Evolutionary conservation across 768 basidiomycete species (phyloP).

Genomic region (Trametes cingulata): DNA sequence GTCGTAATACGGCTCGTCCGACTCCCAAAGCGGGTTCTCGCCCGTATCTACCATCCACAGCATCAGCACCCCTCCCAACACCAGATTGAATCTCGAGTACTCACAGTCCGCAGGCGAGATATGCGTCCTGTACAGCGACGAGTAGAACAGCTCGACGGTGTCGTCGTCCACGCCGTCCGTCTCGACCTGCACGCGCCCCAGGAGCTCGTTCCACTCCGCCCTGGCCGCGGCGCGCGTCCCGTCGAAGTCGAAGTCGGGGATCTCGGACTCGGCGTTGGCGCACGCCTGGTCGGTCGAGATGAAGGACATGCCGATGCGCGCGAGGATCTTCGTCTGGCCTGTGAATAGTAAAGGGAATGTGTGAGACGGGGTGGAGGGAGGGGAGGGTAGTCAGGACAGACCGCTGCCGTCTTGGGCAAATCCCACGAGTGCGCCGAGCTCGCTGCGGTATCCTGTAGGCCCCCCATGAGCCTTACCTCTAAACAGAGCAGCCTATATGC

Average conservation of each 20-base stretch:
- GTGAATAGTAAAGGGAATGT: not conserved
- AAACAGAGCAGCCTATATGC: not conserved
- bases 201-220: conserved; percentile 57
- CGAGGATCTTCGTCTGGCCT: conserved; percentile 47
- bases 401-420: conserved; percentile 45
- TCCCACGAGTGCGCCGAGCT: conserved; percentile 54
- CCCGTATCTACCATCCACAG: conserved; percentile 47
- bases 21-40: conserved; percentile 66
- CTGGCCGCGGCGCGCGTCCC: conserved; percentile 44
- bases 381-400: not conserved
- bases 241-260: conserved; percentile 58
- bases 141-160: conserved; percentile 57
- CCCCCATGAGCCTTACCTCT: too few species aligned
- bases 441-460: conserved; percentile 45
- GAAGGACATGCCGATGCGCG: conserved; percentile 65
- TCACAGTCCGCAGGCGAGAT: conserved; percentile 66
- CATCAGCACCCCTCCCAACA: not conserved
- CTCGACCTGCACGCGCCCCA: conserved; percentile 56
- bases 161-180: conserved; percentile 48
- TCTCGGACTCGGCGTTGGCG: conserved; percentile 59
- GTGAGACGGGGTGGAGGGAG: too few species aligned
- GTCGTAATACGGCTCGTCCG: conserved; percentile 62
- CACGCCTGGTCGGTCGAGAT: conserved; percentile 64
- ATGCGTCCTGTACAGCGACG: conserved; percentile 64
- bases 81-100: conserved; percentile 18